Conservation (phyloP, 2,329 filamentous ascomycete species). For the Sarocladium oryzae region DNA sequence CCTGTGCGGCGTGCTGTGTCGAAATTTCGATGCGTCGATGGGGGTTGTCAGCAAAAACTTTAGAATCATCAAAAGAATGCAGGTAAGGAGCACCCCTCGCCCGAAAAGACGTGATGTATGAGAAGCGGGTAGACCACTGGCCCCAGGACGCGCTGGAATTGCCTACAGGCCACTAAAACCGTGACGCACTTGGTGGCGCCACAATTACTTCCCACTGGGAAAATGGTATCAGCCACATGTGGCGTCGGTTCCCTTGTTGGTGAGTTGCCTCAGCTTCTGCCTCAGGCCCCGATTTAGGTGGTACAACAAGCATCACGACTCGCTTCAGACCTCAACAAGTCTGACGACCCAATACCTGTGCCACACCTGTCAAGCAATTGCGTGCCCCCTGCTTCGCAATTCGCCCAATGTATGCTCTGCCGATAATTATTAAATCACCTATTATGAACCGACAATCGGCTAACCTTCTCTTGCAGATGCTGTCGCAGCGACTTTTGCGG, state of each 20-base stretch:
- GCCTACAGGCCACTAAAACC: background rate
- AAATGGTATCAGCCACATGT: background rate
- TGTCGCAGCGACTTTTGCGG: conserved; percentile 52
- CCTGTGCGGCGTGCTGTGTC: conserved; percentile 39
- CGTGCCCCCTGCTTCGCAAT: conserved; percentile 23
- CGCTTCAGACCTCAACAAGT: conserved; percentile 21
- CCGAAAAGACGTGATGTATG: background rate
- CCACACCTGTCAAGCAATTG: conserved; percentile 27
- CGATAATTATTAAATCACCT: background rate
- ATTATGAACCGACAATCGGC: background rate
- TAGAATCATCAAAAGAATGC: conserved; percentile 23
- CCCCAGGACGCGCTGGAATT: conserved; percentile 1
- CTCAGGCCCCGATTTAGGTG: background rate
- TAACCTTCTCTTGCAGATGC: conserved; percentile 41
- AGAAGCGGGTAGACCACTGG: background rate
- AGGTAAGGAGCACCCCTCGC: conserved; percentile 9
- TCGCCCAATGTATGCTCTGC: conserved; percentile 24
- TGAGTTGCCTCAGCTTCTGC: background rate
- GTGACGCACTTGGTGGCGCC: background rate
- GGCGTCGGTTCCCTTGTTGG: background rate
- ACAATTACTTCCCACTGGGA: no score
- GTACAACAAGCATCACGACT: conserved; percentile 22
- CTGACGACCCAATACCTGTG: conserved; percentile 22
- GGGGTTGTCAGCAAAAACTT: conserved; percentile 47
- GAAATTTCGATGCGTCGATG: conserved; percentile 35